A percentile compares a stretch with the other conserved stretches of the same genome.
These are phyloP conservation scores for Eucalyptus polybractea DNA, from an alignment of 345 rosid genomes.

Conservation along the genomic window DNA sequence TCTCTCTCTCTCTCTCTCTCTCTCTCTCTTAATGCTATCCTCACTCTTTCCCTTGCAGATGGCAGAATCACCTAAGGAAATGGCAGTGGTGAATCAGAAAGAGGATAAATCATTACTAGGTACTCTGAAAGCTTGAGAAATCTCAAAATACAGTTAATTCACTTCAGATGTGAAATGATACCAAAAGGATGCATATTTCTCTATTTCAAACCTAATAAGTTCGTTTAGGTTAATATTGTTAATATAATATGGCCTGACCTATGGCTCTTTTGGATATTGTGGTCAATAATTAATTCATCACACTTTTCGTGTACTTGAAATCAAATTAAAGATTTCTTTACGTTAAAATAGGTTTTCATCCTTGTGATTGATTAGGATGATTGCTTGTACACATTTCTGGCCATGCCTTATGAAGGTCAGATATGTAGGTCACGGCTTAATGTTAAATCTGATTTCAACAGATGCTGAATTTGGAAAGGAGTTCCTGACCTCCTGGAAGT, in stretches of 20 bases:
- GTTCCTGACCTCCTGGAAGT: conserved; percentile 49
- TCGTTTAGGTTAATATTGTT: not conserved
- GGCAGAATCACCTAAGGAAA: conserved; percentile 27
- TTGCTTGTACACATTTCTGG: not conserved
- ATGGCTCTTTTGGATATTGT: no score
- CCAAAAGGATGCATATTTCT: not conserved
- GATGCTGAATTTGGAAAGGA: conserved; percentile 74
- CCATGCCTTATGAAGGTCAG: not conserved
- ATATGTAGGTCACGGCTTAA: not conserved
- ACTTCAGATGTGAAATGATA: not conserved
- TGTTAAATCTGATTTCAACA: conserved; percentile 10
- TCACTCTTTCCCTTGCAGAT: conserved; percentile 1
- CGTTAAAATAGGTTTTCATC: not conserved
- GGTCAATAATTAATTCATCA: no score
- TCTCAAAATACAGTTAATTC: not conserved
- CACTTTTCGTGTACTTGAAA: no score
- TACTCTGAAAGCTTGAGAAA: not conserved
- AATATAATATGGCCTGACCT: not conserved
- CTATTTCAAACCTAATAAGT: not conserved
- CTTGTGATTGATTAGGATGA: not conserved
- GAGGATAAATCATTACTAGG: conserved; percentile 31
- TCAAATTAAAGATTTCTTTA: no score
- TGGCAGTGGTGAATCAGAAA: conserved; percentile 6
- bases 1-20: no score
- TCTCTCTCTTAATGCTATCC: not conserved